A percentile compares a stretch with the other conserved stretches of the same genome.
These are phyloP conservation scores for Zymoseptoria tritici DNA, from an alignment of 2,329 filamentous ascomycete genomes.

Conservation along the genomic window DNA sequence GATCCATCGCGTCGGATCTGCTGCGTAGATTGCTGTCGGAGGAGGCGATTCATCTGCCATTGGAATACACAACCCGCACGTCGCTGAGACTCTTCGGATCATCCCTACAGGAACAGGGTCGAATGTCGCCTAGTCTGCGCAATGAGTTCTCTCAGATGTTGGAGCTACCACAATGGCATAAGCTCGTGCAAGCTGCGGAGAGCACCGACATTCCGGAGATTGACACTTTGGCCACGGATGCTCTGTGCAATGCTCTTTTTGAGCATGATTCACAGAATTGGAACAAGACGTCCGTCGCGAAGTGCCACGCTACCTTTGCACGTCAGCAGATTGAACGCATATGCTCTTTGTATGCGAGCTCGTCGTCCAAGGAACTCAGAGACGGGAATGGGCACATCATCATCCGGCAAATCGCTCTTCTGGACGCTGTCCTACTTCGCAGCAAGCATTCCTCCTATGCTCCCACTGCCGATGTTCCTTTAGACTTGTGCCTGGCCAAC, in stretches of 20 bases:
- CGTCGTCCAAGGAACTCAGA: background rate
- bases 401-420: constrained; percentile 12
- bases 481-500: background rate
- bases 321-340: constrained; percentile 14
- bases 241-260: constrained; percentile 15
- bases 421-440: constrained; percentile 11
- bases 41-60: constrained; percentile 6
- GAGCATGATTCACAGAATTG: constrained; percentile 1
- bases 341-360: background rate
- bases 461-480: background rate
- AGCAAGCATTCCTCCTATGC: constrained; percentile 10
- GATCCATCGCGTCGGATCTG: constrained; percentile 2
- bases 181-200: constrained; percentile 16
- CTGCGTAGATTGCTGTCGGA: constrained; percentile 7
- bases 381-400: background rate
- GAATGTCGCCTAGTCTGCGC: background rate
- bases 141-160: constrained; percentile 9
- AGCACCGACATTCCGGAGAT: constrained; percentile 4
- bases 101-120: constrained; percentile 7
- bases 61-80: constrained; percentile 8
- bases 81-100: constrained; percentile 9
- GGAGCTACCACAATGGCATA: constrained; percentile 13
- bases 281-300: constrained; percentile 2
- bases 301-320: constrained; percentile 16
- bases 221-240: constrained; percentile 3